These are phyloP conservation scores for Akanthomyces lecanii DNA, from an alignment of 2,329 filamentous ascomycete species.

Conservation along the genomic window DNA sequence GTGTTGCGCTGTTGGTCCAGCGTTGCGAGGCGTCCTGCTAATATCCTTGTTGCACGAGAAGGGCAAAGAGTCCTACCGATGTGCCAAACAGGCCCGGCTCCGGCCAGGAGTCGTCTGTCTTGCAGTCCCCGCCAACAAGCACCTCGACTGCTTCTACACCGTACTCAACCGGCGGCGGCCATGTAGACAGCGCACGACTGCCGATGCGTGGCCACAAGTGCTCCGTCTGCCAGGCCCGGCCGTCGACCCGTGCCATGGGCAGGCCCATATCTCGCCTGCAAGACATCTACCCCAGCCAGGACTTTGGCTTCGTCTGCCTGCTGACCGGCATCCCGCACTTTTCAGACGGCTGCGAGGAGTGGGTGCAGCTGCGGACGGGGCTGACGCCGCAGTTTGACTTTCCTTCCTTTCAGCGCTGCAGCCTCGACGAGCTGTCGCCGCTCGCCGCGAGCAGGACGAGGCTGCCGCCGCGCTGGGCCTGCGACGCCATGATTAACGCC, in stretches of 20 bases:
- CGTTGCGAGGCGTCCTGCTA: background rate
- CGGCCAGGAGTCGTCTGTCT: background rate
- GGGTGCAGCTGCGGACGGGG: conserved; percentile 45
- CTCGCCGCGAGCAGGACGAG: conserved; percentile 18
- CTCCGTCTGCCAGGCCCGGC: conserved; percentile 13
- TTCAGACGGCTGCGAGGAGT: conserved; percentile 42
- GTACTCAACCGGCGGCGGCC: background rate
- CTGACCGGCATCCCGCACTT: conserved; percentile 48
- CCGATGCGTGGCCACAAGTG: conserved; percentile 1
- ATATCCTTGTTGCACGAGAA: background rate
- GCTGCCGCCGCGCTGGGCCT: conserved; percentile 34
- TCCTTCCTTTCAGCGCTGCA: background rate
- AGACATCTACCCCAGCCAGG: conserved; percentile 39
- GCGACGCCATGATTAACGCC: conserved; percentile 21
- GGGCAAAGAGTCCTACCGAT: background rate
- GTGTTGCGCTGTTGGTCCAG: background rate
- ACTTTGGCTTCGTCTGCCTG: conserved; percentile 43
- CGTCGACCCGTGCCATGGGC: conserved; percentile 1
- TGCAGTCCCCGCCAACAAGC: background rate
- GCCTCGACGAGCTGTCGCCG: conserved; percentile 13
- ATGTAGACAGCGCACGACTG: background rate
- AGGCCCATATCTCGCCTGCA: conserved; percentile 35
- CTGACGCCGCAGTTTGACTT: conserved; percentile 23
- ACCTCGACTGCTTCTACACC: conserved; percentile 1
- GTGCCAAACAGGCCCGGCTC: background rate